Evolutionary conservation across 2,329 filamentous ascomycete species (phyloP).

Genomic region (Scolecobasidium constrictum): DNA sequence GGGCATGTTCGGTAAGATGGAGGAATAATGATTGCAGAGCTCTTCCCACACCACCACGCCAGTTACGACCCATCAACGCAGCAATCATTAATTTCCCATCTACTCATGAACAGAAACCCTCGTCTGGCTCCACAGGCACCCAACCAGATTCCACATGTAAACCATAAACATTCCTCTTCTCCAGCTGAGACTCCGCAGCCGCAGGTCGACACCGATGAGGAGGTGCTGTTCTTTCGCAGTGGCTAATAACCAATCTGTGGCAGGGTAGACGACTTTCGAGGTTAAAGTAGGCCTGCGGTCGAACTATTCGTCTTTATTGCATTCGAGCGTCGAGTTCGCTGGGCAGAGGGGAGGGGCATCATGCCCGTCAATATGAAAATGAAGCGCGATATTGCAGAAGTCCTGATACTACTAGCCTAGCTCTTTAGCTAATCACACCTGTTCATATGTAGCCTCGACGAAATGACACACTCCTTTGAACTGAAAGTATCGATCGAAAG

Average conservation of each 20-base stretch:
- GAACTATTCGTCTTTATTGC: too few species aligned
- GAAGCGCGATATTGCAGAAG: too few species aligned
- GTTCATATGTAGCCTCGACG: background rate
- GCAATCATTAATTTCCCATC: background rate
- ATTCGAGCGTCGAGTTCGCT: background rate
- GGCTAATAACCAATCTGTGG: background rate
- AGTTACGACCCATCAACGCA: background rate
- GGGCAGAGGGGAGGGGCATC: background rate
- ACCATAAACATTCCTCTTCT: too few species aligned
- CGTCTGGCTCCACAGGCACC: too few species aligned
- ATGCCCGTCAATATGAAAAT: too few species aligned
- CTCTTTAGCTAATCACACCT: background rate
- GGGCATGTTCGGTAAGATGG: slow-evolving; percentile 92
- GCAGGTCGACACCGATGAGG: background rate
- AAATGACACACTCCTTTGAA: slow-evolving; percentile 1
- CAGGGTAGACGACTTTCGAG: too few species aligned
- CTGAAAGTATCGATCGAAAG: too few species aligned
- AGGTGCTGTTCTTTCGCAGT: too few species aligned
- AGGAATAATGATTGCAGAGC: slow-evolving; percentile 55
- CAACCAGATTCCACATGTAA: too few species aligned
- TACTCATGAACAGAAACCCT: background rate
- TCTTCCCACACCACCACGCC: background rate
- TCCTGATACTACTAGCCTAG: background rate
- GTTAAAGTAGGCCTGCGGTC: background rate
- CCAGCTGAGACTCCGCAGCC: background rate